A percentile compares a stretch with the other conserved stretches of the same genome.
These are phyloP conservation scores for Aspergillus coremiiformis DNA, from an alignment of 495 filamentous ascomycete genomes.

Conservation along the genomic window DNA sequence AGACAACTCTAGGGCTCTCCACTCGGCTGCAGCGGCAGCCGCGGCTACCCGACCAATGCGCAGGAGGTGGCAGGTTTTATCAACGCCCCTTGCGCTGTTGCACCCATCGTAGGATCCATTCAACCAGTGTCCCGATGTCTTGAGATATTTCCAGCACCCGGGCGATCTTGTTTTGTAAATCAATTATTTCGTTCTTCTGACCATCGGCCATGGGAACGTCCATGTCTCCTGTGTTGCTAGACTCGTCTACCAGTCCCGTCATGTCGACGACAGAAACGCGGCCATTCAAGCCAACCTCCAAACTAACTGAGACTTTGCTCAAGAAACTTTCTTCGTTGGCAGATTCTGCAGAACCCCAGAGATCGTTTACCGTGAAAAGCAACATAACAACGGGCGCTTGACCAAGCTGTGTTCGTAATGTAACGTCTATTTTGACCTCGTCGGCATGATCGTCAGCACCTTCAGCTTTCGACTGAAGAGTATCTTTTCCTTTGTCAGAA, in stretches of 20 bases:
- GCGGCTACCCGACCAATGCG: conserved; percentile 4
- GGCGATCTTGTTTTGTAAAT: conserved; percentile 33
- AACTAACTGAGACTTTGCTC: conserved; percentile 30
- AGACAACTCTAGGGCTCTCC: conserved; percentile 11
- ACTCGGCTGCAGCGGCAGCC: conserved; percentile 12
- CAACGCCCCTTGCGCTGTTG: conserved; percentile 21
- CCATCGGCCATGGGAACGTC: conserved; percentile 20
- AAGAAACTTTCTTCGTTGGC: not conserved
- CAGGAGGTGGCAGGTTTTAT: conserved; percentile 1
- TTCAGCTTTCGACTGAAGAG: not conserved
- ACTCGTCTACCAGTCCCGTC: conserved; percentile 23
- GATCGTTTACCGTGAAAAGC: conserved; percentile 27
- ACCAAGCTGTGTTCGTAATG: conserved; percentile 37
- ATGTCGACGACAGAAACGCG: conserved; percentile 41
- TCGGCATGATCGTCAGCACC: conserved; percentile 3
- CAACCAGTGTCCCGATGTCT: conserved; percentile 53
- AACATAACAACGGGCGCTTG: conserved; percentile 40
- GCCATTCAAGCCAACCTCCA: conserved; percentile 59
- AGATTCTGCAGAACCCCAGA: not conserved
- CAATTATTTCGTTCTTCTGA: conserved; percentile 23
- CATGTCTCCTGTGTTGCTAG: conserved; percentile 11
- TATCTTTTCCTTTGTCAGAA: conserved; percentile 4
- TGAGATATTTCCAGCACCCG: conserved; percentile 39
- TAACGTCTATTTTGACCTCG: conserved; percentile 39
- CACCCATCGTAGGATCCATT: conserved; percentile 39